Evolutionary conservation across 139 green algal species (phyloP).

Genomic region (Yamagishiella unicocca): DNA sequence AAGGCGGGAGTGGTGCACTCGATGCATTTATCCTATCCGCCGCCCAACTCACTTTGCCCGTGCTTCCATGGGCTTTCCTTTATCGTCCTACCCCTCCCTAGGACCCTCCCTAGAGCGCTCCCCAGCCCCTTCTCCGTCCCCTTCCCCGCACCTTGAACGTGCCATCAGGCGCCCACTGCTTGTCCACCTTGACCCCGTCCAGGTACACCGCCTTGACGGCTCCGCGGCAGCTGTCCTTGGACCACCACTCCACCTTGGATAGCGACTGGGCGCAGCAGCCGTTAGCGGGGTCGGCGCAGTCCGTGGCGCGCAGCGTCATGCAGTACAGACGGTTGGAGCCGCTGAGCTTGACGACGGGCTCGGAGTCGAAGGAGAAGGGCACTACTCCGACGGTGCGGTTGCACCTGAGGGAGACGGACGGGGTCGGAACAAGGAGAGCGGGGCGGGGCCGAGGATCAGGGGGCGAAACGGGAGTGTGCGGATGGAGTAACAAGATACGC

Average conservation of each 20-base stretch:
- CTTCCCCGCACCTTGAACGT: constrained; percentile 35
- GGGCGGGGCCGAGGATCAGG: background rate
- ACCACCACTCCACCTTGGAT: constrained; percentile 41
- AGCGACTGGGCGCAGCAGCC: constrained; percentile 7
- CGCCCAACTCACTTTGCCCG: no score
- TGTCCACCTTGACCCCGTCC: constrained; percentile 31
- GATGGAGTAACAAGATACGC: background rate
- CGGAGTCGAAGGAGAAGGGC: constrained; percentile 7
- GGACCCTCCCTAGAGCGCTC: no score
- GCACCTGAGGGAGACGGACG: background rate
- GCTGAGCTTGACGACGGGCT: background rate
- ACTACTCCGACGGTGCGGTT: background rate
- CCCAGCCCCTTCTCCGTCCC: no score
- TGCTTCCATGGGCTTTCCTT: no score
- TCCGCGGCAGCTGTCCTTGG: constrained; percentile 6
- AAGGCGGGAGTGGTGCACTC: no score
- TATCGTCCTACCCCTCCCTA: no score
- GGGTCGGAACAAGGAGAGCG: background rate
- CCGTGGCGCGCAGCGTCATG: background rate
- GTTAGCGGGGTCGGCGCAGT: constrained; percentile 18
- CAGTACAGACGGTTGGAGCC: constrained; percentile 23
- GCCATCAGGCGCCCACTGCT: constrained; percentile 17
- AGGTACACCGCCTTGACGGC: constrained; percentile 19
- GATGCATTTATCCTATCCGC: no score
- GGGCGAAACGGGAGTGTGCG: background rate